Conservation (phyloP, 176 grass and related monocot species). For the Phragmites australis region DNA sequence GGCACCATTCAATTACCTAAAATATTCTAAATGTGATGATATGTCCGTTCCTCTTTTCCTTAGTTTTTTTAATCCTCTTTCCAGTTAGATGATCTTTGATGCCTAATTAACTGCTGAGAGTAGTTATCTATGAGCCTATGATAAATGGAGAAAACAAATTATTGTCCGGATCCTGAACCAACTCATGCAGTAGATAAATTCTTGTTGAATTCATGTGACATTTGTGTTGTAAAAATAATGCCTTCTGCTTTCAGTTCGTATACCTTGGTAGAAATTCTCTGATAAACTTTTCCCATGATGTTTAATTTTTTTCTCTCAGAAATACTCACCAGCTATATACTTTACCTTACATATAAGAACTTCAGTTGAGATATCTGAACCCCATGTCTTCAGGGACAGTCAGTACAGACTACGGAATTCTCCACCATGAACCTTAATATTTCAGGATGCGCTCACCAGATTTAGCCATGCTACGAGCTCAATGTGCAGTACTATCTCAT, state of each 20-base stretch:
- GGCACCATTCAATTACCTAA: background rate
- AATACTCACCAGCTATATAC: background rate
- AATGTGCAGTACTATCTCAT: background rate
- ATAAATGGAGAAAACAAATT: background rate
- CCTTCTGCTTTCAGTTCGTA: background rate
- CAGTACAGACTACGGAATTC: background rate
- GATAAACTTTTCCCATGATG: background rate
- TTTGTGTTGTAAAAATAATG: background rate
- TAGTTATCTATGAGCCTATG: background rate
- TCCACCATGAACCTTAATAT: background rate
- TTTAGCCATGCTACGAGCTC: background rate
- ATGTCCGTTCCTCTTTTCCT: background rate
- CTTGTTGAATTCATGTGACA: slow-evolving; percentile 4
- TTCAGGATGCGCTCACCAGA: background rate
- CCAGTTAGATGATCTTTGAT: background rate
- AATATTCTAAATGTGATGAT: background rate
- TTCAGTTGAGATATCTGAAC: background rate
- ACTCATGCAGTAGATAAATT: background rate
- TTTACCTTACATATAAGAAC: background rate
- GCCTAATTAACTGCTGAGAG: background rate
- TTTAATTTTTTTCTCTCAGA: background rate
- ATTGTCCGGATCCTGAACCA: background rate
- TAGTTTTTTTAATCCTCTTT: background rate
- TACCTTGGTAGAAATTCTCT: background rate
- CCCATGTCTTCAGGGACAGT: background rate